Evolutionary conservation across 805 yeast species (phyloP), one percentile per base, ranked within the genome.

Genomic region (Lachancea nothofagi): DNA sequence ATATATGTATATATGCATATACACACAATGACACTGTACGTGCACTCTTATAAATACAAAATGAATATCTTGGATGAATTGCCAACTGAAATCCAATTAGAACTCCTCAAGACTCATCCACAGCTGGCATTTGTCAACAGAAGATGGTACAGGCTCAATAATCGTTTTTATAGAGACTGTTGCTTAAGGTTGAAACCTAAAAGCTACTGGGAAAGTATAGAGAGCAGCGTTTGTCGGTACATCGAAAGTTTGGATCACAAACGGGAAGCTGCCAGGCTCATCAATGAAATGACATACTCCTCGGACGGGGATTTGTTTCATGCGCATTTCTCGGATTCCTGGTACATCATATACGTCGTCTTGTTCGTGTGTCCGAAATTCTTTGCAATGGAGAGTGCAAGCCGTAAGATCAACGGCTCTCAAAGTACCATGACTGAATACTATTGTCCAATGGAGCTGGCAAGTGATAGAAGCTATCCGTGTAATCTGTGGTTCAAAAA

Each of bases 291-390:
- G 6, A 29, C n/a, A 8, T 23, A 7, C 25, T 23, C 25, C 7
- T 4, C 24, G 15, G 26, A n/a, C n/a, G 22, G 12, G 6, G 30
- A 29, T 18, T n/a, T 13, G 8, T n/a, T n/a, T 14, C 19, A n/a
- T 10, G 29, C 24, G 17, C 34, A 21, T 24, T n/a, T 40, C 26
- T 40, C 35, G 5, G 43, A 40, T 23, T 40, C 43, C 17, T 40
- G 43, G 43, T 35, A 40, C 10, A 40, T 40, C 22, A 14, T 40
- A 13, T 40, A 33, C 31, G 14, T 32, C 22, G 43, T 34, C 13
- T 18, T 40, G n/a, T 40, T 40, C 35, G 28, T 12, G 24, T 29
- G 21, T 12, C 43, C 43, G 5, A 33, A 24, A 14, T 34, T 40
- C 31, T 40, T 40, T 24, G 36, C 29, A 19, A 30, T 33, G 37